Conservation (phyloP, 176 grass and related monocot species). For the Oropetium thomaeum region DNA sequence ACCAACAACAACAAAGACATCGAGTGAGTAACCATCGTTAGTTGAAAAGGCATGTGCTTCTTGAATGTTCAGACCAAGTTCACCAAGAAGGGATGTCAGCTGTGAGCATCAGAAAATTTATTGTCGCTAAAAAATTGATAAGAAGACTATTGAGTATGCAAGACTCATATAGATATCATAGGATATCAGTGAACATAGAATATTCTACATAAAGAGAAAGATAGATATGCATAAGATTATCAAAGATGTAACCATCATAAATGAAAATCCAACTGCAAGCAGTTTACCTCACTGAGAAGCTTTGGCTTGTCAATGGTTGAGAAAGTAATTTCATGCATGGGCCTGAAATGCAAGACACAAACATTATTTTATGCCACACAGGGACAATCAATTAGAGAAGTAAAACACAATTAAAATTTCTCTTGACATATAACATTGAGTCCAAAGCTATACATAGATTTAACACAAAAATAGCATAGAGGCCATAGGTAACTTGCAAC, state of each 20-base stretch:
- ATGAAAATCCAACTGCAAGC: slow-evolving; percentile 17
- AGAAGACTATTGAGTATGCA: not conserved
- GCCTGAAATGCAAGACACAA: slow-evolving; percentile 51
- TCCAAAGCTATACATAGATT: slow-evolving; percentile 18
- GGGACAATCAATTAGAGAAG: slow-evolving; percentile 26
- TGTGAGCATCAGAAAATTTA: slow-evolving; percentile 36
- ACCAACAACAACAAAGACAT: slow-evolving; percentile 97
- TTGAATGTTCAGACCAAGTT: slow-evolving; percentile 98
- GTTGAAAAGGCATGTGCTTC: slow-evolving; percentile 99
- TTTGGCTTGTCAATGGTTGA: slow-evolving; percentile 95
- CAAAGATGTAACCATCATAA: not conserved
- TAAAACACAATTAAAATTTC: not conserved
- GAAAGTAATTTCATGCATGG: slow-evolving; percentile 99
- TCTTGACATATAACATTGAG: not conserved
- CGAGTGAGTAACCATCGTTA: slow-evolving; percentile 94
- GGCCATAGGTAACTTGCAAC: slow-evolving; percentile 7
- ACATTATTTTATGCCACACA: slow-evolving; percentile 13
- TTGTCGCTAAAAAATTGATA: slow-evolving; percentile 24
- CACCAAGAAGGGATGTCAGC: slow-evolving; percentile 88
- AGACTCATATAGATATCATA: not conserved
- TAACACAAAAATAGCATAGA: slow-evolving; percentile 27
- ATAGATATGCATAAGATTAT: not conserved
- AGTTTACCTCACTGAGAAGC: slow-evolving; percentile 91
- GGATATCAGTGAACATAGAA: slow-evolving; percentile 10
- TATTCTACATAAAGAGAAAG: not conserved